Base-by-base conservation (phyloP, 495 filamentous ascomycete genomes). In the Daldinia bambusicola region DNA sequence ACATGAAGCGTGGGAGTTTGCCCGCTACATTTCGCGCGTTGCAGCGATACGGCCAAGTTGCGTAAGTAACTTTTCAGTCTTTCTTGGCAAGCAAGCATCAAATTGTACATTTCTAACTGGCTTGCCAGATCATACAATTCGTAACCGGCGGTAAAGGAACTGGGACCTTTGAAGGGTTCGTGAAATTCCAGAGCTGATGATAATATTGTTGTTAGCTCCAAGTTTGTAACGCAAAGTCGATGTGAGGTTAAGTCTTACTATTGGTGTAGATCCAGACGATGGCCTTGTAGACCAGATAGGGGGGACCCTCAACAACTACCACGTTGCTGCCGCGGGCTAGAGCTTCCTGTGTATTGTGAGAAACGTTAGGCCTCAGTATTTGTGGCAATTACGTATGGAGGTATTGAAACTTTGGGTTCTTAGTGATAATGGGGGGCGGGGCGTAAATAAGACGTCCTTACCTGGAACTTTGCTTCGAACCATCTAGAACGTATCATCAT, bases 231-330 rank as follows among this genome's bases (percentile, higher is more conserved):
- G 2, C 1, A 16, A 32, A 53, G 6, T 53, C 6, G 2, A 12
- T 31, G 14, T 32, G 13, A 32, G 12, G 20, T 5, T 14, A 31
- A 22, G 13, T 48, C 26, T 4, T 53, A 53, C 50, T 31, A 13
- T 53, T 31, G 18, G 50, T 31, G 9, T 53, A 53, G 26, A 53
- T 53, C 50, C 50, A 53, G 50, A 53, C 12, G 30, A 53, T 5
- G 30, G 31, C 4, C 50, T 53, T 32, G 22, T 53, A 30, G 50
- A 13, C 50, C 2, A 31, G 2, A 16, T 0, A 0, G 0, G 50
- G 50, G 20, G 14, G 2, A 18, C n/a, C 8, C 3, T n/a, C 2
- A 16, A 48, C 7, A 22, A 48, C 18, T 2, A 48, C 16, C 8
- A 18, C 43, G 16, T 48, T 48, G 16, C 43, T 48, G 9, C 43